Evolutionary conservation across 192 early-diverging fungal species (phyloP), one percentile per base, ranked within the genome.

Genomic region (Rhizophagus sp.): DNA sequence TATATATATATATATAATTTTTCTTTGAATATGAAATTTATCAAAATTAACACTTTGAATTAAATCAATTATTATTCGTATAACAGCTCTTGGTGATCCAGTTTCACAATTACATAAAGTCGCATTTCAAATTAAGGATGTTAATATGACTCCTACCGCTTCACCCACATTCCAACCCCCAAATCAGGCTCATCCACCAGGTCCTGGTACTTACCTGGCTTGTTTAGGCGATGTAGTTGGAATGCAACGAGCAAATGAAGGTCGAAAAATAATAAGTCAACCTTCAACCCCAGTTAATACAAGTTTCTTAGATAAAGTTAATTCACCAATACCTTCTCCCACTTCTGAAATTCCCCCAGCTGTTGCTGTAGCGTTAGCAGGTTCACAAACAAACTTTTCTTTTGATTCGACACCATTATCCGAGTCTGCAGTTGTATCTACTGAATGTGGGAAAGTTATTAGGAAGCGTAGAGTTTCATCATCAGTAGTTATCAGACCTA

Each of bases 51-150:
- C 6, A 39, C 50, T 22, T 41, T n/a, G 19, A 8, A 17, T 80
- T n/a, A 79, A 80, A 36, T 36, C 34, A 36, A 36, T 36, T 4
- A 36, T 36, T 36, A 4, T 36, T 36, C 4, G 3, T 36, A 30
- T 36, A 36, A 41, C 6, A 66, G 80, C 91, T 3, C 73, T 92
- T 6, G 94, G 94, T 47, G 96, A 97, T 80, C 94, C 95, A 2
- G 91, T 97, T 2, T 94, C 93, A 22, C 95, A 95, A 82, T 82
- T 97, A 69, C 95, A 97, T 87, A 97, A 97, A 88, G 90, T 97
- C 19, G 95, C 95, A 1, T 91, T 97, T 82, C 93, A 96, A 82
- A 89, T 96, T 70, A 88, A 87, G 4, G 89, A 89, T 17, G 76
- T 76, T 15, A 81, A 64, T 57, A 41, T 81, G 19, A 33, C 50